Evolutionary conservation across 345 rosid species (phyloP).

Genomic region (Salix exigua): DNA sequence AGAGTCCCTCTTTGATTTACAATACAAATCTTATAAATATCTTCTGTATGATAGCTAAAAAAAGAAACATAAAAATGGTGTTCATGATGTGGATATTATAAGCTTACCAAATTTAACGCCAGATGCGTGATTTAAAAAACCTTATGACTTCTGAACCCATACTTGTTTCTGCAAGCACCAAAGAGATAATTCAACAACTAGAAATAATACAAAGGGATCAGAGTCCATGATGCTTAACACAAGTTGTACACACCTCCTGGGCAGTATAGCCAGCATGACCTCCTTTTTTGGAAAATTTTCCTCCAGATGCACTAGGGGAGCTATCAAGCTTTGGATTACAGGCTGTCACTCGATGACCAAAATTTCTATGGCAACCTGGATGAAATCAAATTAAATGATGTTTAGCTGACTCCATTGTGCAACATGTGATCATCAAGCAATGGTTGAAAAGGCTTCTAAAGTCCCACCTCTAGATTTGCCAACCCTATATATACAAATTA

Average conservation of each 20-base stretch:
- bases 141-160: slow-evolving; percentile 65
- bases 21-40: not conserved
- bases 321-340: slow-evolving; percentile 10
- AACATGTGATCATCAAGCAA: not conserved
- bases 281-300: slow-evolving; percentile 40
- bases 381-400: not conserved
- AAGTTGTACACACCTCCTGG: slow-evolving; percentile 32
- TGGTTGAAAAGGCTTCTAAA: not conserved
- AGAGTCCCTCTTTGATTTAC: not conserved
- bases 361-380: slow-evolving; percentile 18
- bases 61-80: not conserved
- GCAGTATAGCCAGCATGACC: slow-evolving; percentile 33
- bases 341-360: slow-evolving; percentile 5
- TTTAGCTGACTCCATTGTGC: not conserved
- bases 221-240: not conserved
- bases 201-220: slow-evolving; percentile 1
- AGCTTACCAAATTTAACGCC: not conserved
- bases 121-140: slow-evolving; percentile 22
- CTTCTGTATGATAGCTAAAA: not conserved
- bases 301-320: slow-evolving; percentile 4
- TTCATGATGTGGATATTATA: not conserved
- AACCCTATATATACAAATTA: not conserved
- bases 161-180: slow-evolving; percentile 50
- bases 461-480: not conserved
- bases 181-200: not conserved